Percentiles rank a stretch among this genome's conserved stretches.
phyloP scores from a whole-genome alignment of 2,329 filamentous ascomycete genomes.

The Colletotrichum theobromicola region DNA sequence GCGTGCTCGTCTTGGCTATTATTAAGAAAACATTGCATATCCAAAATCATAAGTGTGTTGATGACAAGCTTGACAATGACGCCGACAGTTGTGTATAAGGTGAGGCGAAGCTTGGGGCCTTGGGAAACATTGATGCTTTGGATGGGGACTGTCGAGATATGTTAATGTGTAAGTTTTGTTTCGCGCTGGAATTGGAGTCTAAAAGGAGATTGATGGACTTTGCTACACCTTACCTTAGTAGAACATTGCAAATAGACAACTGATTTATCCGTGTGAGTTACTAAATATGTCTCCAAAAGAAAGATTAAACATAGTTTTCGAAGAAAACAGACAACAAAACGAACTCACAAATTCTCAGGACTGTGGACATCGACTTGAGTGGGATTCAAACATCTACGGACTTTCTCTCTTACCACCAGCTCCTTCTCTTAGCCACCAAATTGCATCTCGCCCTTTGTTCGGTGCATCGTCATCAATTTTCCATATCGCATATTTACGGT shows the following conservation, averaged over 20 bases:
- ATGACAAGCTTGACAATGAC: neutral
- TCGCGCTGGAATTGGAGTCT: neutral
- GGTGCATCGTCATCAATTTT: neutral
- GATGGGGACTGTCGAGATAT: rapidly evolving
- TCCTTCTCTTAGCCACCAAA: neutral
- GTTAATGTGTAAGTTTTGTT: neutral
- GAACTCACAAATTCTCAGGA: too few species aligned
- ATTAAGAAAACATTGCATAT: neutral
- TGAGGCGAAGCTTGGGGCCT: rapidly evolving
- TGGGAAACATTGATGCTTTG: neutral
- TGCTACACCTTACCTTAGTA: rapidly evolving
- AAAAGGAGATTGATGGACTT: neutral
- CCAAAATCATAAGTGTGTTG: neutral
- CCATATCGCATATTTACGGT: neutral
- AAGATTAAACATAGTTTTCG: neutral
- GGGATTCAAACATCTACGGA: neutral
- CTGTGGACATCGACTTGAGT: neutral
- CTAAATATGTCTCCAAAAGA: rapidly evolving
- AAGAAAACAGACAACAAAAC: neutral
- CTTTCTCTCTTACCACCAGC: neutral
- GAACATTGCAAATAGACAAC: neutral
- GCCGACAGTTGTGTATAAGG: neutral
- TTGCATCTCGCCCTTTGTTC: neutral
- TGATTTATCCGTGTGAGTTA: rapidly evolving
- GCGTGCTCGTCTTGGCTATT: neutral